A percentile compares a stretch with the other conserved stretches of the same genome.
Evolutionary conservation across 1,284 basidiomycete genomes (phyloP).

Genomic region (Paramarasmius palmivorus): DNA sequence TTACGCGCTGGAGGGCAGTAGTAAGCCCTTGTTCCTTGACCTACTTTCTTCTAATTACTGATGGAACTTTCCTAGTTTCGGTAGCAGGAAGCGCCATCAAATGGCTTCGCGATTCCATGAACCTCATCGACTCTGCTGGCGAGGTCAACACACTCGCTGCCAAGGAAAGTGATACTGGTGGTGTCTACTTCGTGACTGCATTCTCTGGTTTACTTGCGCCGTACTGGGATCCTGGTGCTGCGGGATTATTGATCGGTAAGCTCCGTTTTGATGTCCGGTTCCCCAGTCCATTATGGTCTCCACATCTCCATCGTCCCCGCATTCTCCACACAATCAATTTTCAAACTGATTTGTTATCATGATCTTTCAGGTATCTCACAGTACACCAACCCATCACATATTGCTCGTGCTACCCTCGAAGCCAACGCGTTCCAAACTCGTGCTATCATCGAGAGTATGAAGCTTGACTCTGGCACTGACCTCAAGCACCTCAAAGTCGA

Average conservation of each 20-base stretch:
- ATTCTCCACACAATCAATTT: neutral
- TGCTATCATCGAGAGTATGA: conserved; percentile 94
- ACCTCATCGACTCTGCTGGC: conserved; percentile 75
- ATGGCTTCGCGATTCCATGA: conserved; percentile 93
- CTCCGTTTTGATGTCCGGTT: no score
- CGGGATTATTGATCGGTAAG: conserved; percentile 79
- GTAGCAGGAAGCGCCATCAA: conserved; percentile 96
- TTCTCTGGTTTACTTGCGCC: conserved; percentile 92
- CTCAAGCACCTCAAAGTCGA: conserved; percentile 90
- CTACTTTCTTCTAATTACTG: neutral
- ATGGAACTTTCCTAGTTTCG: conserved; percentile 57
- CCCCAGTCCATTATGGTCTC: neutral
- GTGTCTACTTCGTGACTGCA: conserved; percentile 97
- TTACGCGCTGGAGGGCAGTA: conserved; percentile 94
- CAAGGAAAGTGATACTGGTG: conserved; percentile 80
- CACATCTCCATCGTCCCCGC: neutral
- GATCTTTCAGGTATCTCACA: conserved; percentile 68
- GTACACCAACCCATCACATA: conserved; percentile 92
- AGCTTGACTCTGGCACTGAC: conserved; percentile 75
- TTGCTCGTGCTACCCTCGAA: conserved; percentile 92
- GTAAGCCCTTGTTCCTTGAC: conserved; percentile 45
- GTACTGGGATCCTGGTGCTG: conserved; percentile 90
- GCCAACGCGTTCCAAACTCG: conserved; percentile 90
- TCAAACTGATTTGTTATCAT: no score
- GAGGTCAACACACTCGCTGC: conserved; percentile 89